Conservation (phyloP, 2,329 filamentous ascomycete species). For the Endothia cerciana region DNA sequence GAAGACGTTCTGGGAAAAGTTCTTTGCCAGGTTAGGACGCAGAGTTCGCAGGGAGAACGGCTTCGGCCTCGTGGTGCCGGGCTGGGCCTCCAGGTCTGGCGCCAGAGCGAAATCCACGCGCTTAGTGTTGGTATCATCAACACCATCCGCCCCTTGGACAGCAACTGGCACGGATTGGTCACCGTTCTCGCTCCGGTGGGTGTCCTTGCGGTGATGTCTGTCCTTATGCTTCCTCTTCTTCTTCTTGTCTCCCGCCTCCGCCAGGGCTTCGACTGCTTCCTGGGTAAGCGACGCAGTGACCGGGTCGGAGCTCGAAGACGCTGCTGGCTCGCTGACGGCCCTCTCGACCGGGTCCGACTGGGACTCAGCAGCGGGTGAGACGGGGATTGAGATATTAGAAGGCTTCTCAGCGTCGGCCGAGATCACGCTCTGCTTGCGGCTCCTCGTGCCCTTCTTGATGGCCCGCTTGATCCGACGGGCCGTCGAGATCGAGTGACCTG, state of each 20-base stretch:
- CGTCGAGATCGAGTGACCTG: slow-evolving; percentile 47
- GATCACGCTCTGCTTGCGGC: slow-evolving; percentile 67
- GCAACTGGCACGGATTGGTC: slow-evolving; percentile 2
- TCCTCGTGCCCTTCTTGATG: slow-evolving; percentile 62
- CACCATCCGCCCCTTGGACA: slow-evolving; percentile 16
- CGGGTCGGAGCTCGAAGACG: slow-evolving; percentile 27
- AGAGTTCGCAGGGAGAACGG: slow-evolving; percentile 48
- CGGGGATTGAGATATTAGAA: background rate
- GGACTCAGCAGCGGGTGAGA: slow-evolving; percentile 16
- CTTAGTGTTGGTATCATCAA: slow-evolving; percentile 35
- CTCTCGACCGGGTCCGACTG: slow-evolving; percentile 11
- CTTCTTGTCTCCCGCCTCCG: slow-evolving; percentile 30
- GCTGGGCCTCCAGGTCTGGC: slow-evolving; percentile 38
- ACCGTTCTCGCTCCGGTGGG: slow-evolving; percentile 35
- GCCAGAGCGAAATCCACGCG: slow-evolving; percentile 50
- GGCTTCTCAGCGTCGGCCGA: slow-evolving; percentile 43
- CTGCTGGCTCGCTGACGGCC: slow-evolving; percentile 28
- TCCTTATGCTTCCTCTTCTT: slow-evolving; percentile 23
- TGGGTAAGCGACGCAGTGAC: slow-evolving; percentile 20
- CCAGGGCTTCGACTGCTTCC: slow-evolving; percentile 25
- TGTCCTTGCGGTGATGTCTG: slow-evolving; percentile 35
- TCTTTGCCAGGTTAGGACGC: slow-evolving; percentile 54
- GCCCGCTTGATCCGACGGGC: slow-evolving; percentile 68
- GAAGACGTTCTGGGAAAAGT: slow-evolving; percentile 65
- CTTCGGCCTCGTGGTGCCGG: slow-evolving; percentile 36